Evolutionary conservation across 495 filamentous ascomycete genomes (phyloP), one percentile per base, ranked within the genome.

Genomic region (Daldinia concentrica): DNA sequence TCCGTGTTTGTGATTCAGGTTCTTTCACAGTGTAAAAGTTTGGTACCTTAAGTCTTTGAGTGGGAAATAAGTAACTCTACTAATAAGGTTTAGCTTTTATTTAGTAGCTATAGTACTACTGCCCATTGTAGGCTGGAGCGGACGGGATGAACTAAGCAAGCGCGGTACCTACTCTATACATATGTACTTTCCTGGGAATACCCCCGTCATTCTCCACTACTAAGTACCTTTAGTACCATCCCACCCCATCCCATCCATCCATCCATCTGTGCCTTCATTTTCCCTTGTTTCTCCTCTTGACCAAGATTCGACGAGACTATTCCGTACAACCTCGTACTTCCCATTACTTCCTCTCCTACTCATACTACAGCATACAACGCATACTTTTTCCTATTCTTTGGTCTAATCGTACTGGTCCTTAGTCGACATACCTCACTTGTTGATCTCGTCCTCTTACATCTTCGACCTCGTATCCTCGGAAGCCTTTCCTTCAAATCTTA

Each of bases 141-240:
- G 56, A 61, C 69, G 66, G 63, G 70, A 75, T 64, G 63, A 69
- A 75, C 71, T 74, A 69, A 69, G 63, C 58, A 74, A 66, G 60
- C 61, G 64, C 56, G 65, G 62, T 75, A 75, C 73, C 41, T 64
- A 32, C 19, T 14, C 29, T 22, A 26, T 62, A 62, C 64, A 36
- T 36, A 36, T 36, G 34, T 36, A 36, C 34, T 36, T 56, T 62
- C 27, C 45, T 71, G 65, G 73, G 74, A 66, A 62, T 58, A 68
- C 72, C 69, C 73, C 73, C 64, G 73, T 73, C 69, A 72, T 65
- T 70, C 65, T 74, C 71, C 75, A 71, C 69, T 59, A 58, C 69
- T 72, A 77, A 67, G 67, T 74, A 65, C 67, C 69, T 74, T 72
- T 70, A 70, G 67, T 76, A 68, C 70, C 72, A 75, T 77, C 75